These are phyloP conservation scores for Epichloe hybrida DNA, from an alignment of 2,329 filamentous ascomycete genomes.

Conservation along the genomic window DNA sequence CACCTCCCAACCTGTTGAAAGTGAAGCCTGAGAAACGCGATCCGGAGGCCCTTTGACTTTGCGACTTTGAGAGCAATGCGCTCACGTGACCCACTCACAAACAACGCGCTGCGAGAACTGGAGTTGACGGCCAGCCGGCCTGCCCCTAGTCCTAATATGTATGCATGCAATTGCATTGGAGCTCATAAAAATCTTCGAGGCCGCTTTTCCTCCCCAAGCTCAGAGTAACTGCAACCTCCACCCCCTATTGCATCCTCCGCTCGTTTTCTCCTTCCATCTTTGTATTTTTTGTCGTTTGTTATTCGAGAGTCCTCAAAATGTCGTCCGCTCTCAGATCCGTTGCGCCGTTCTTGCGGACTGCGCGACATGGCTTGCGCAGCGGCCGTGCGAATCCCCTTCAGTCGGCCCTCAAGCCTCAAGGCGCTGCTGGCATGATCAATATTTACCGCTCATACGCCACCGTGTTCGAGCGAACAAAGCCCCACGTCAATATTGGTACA, in stretches of 20 bases:
- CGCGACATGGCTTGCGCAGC: constrained; percentile 58
- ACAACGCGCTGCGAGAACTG: neutral
- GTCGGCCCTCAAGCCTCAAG: constrained; percentile 49
- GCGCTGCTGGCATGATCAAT: constrained; percentile 50
- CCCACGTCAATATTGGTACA: constrained; percentile 96
- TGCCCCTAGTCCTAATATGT: neutral
- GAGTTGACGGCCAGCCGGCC: neutral
- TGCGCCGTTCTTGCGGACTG: constrained; percentile 69
- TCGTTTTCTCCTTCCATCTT: constrained; percentile 14
- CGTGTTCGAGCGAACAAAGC: constrained; percentile 78
- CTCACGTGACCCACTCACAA: constrained; percentile 6
- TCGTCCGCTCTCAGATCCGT: constrained; percentile 66
- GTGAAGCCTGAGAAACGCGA: neutral
- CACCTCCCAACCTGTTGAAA: too few species aligned
- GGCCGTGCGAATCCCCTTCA: constrained; percentile 66
- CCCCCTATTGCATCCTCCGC: constrained; percentile 7
- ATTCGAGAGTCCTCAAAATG: constrained; percentile 41
- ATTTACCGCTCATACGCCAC: constrained; percentile 53
- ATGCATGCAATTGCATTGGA: constrained; percentile 7
- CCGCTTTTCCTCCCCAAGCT: constrained; percentile 8
- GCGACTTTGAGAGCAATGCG: neutral
- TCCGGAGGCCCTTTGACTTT: too few species aligned
- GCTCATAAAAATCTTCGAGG: constrained; percentile 24
- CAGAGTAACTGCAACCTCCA: constrained; percentile 11
- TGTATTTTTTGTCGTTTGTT: constrained; percentile 7